Base-by-base conservation (phyloP, 805 yeast species). In the Cyberlindnera petersonii region DNA sequence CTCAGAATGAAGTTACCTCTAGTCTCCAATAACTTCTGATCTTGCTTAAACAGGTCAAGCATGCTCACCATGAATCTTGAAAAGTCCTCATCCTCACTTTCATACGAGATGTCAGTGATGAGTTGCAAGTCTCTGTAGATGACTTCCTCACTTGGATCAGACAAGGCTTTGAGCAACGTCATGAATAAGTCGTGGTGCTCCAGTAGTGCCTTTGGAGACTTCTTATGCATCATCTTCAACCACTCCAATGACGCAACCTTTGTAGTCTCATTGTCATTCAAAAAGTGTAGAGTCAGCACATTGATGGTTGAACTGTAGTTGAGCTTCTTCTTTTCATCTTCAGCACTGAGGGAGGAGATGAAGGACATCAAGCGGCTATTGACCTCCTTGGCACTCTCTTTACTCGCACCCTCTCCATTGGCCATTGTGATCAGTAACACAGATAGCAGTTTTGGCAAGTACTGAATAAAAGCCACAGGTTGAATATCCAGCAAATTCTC, bases 221-320 rank as follows among this genome's bases (percentile, higher is more conserved):
- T 81, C 20, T 76, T 71, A 54, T 88, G 91, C 28, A 93, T 68
- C 72, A 86, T 77, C 13, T 79, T 77, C 23, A 93, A 67, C 98
- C 98, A 93, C 47, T 89, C 95, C 24, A 93, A 65, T 18, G 93
- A 81, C 0, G 94, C 86, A 24, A 87, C 71, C 42, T 93, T 72
- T 0, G 96, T 84, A 21, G 80, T 77, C 44, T 87, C 95, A 49
- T 85, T 81, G 37, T 83, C 86, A 47, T 77, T 79, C 42, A 77
- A 62, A 44, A 84, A 79, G 55, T 88, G 95, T 28, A 77, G 58
- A 4, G 86, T 80, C 40, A 91, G 68, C 5, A 82, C 79, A 42
- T 79, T 79, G 28, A 88, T 78, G 1, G 87, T 79, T 6, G 82
- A 64, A 0, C 77, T 64, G 44, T 77, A 74, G 50, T 77, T 78